phyloP scores from a whole-genome alignment of 2,329 filamentous ascomycete genomes.

The Alternaria infectoria region DNA sequence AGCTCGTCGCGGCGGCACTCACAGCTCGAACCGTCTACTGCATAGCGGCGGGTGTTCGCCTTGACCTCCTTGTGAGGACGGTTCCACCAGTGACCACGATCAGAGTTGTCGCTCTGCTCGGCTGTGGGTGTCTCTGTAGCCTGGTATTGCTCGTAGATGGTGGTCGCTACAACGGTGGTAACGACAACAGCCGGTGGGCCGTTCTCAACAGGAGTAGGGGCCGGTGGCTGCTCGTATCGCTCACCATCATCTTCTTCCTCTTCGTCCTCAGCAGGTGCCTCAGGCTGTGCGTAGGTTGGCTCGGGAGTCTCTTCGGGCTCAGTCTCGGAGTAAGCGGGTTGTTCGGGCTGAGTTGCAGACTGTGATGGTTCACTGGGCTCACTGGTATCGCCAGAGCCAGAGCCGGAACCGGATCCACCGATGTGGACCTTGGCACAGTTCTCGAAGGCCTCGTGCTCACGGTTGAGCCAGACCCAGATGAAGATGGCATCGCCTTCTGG shows the following conservation, averaged over 20 bases:
- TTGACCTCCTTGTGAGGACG: constrained; percentile 19
- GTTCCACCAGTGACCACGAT: constrained; percentile 1
- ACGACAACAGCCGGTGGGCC: constrained; percentile 6
- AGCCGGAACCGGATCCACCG: constrained; percentile 24
- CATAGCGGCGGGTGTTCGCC: constrained; percentile 24
- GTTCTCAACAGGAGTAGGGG: neutral
- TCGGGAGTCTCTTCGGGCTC: constrained; percentile 14
- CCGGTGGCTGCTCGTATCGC: neutral
- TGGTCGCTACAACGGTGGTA: constrained; percentile 10
- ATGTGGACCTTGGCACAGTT: constrained; percentile 56
- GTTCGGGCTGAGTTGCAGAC: constrained; percentile 18
- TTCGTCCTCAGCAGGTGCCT: constrained; percentile 4
- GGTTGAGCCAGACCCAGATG: constrained; percentile 57
- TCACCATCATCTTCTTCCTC: neutral
- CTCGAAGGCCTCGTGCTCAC: constrained; percentile 55
- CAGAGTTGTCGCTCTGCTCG: constrained; percentile 8
- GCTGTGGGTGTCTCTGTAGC: constrained; percentile 10
- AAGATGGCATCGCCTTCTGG: constrained; percentile 53
- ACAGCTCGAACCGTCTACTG: constrained; percentile 40
- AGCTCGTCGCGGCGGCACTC: constrained; percentile 29
- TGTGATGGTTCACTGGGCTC: constrained; percentile 14
- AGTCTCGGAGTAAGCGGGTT: constrained; percentile 13
- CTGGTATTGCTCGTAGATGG: constrained; percentile 1
- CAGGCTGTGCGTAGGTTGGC: constrained; percentile 3
- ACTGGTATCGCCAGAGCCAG: constrained; percentile 14